These are phyloP conservation scores for Aegilops speltoides DNA, from an alignment of 176 grass and related monocot species.

Conservation along the genomic window DNA sequence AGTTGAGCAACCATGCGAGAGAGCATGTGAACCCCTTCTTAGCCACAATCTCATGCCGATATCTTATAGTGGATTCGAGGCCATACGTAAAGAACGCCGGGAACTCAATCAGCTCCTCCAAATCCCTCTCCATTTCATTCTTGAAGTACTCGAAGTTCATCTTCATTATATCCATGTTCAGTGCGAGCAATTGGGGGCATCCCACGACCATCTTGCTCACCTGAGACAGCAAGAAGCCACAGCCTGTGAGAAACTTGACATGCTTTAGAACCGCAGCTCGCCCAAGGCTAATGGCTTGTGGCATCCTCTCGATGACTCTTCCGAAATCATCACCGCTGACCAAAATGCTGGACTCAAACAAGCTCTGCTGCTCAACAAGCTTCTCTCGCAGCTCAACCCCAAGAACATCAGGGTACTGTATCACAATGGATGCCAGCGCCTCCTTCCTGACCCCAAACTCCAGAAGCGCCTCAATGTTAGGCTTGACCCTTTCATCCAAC, in stretches of 20 bases:
- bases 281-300: constrained; percentile 62
- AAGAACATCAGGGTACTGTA: constrained; percentile 53
- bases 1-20: constrained; percentile 72
- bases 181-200: constrained; percentile 62
- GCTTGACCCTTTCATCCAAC: constrained; percentile 59
- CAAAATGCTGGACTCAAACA: constrained; percentile 64
- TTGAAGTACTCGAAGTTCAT: constrained; percentile 69
- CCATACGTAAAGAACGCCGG: constrained; percentile 82
- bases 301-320: constrained; percentile 75
- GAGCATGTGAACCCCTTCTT: constrained; percentile 72
- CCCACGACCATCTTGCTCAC: constrained; percentile 61
- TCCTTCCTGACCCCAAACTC: constrained; percentile 67
- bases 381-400: constrained; percentile 62
- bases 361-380: constrained; percentile 51
- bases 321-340: constrained; percentile 62
- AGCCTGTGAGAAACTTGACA: constrained; percentile 60
- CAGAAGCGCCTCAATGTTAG: constrained; percentile 47
- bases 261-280: constrained; percentile 59
- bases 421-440: constrained; percentile 49
- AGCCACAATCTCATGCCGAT: constrained; percentile 53
- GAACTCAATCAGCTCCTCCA: constrained; percentile 67
- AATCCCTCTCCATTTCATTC: constrained; percentile 66
- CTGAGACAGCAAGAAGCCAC: constrained; percentile 65
- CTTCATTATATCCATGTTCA: constrained; percentile 82
- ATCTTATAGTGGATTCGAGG: constrained; percentile 62